A percentile compares a stretch with the other conserved stretches of the same genome.
Conservation (phyloP, 2,329 filamentous ascomycete genomes). For the Mycocentrospora acerina region DNA sequence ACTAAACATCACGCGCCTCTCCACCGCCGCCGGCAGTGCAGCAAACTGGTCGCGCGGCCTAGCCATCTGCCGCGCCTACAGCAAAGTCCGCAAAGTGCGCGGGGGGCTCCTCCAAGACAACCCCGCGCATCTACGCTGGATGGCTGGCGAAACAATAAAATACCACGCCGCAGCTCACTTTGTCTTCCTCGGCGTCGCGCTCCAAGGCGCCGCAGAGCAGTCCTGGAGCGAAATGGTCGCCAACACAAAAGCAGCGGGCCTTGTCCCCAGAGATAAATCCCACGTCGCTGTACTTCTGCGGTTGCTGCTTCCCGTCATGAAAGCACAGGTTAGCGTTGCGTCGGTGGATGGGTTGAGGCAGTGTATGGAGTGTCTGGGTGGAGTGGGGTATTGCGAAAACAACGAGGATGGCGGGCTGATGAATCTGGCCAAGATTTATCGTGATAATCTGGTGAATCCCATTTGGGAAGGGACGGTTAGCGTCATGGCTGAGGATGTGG, state of each 20-base stretch:
- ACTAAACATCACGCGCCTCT: conserved; percentile 65
- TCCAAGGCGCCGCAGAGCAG: conserved; percentile 59
- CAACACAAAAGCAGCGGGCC: conserved; percentile 17
- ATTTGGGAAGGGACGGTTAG: conserved; percentile 77
- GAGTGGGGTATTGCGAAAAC: conserved; percentile 66
- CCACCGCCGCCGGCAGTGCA: conserved; percentile 57
- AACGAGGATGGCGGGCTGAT: conserved; percentile 58
- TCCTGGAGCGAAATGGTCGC: conserved; percentile 25
- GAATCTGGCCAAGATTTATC: conserved; percentile 66
- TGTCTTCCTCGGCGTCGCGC: conserved; percentile 54
- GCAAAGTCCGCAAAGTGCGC: conserved; percentile 57
- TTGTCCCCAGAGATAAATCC: conserved; percentile 24
- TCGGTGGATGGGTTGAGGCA: conserved; percentile 52
- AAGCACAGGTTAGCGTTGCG: conserved; percentile 27
- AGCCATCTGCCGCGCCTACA: conserved; percentile 59
- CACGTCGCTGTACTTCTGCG: conserved; percentile 17
- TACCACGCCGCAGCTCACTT: conserved; percentile 61
- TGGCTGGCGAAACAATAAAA: conserved; percentile 58
- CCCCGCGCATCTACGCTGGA: conserved; percentile 57
- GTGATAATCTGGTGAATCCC: conserved; percentile 63
- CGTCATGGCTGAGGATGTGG: conserved; percentile 60
- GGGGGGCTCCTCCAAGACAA: conserved; percentile 53
- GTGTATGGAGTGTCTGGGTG: conserved; percentile 66
- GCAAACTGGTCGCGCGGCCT: conserved; percentile 59
- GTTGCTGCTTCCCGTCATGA: conserved; percentile 30